Conservation (phyloP, 2,329 filamentous ascomycete species). For the Epichloe glyceriae region DNA sequence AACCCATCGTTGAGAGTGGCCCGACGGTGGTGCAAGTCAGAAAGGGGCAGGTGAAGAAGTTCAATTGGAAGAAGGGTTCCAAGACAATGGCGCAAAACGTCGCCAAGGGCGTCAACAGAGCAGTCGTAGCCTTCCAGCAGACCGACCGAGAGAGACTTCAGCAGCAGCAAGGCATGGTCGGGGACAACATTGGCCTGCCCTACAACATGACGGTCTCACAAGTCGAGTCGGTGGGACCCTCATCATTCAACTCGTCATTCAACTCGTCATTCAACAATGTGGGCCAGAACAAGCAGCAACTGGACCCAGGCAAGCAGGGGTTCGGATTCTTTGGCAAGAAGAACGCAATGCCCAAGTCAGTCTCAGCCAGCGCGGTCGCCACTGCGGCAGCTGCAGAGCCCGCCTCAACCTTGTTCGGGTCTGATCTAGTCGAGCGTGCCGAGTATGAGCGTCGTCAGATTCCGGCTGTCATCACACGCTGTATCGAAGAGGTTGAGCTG, state of each 20-base stretch:
- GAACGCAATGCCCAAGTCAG: slow-evolving; percentile 37
- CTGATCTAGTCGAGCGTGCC: slow-evolving; percentile 72
- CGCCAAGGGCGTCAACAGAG: slow-evolving; percentile 85
- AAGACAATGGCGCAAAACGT: slow-evolving; percentile 91
- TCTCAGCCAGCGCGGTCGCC: slow-evolving; percentile 27
- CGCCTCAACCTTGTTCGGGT: slow-evolving; percentile 63
- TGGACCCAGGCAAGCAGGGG: slow-evolving; percentile 37
- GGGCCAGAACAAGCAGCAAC: slow-evolving; percentile 14
- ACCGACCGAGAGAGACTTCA: slow-evolving; percentile 42
- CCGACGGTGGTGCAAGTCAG: slow-evolving; percentile 94
- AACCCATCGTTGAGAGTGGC: slow-evolving; percentile 53
- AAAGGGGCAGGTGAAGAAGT: slow-evolving; percentile 89
- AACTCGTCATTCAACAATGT: neutral
- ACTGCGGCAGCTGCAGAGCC: slow-evolving; percentile 36
- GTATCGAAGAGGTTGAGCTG: slow-evolving; percentile 91
- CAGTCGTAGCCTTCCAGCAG: slow-evolving; percentile 61
- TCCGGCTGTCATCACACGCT: slow-evolving; percentile 79
- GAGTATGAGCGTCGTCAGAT: slow-evolving; percentile 84
- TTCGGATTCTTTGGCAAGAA: slow-evolving; percentile 61
- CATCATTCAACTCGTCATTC: slow-evolving; percentile 8
- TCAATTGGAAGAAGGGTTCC: slow-evolving; percentile 97
- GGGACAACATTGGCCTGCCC: slow-evolving; percentile 54
- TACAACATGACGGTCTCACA: slow-evolving; percentile 55
- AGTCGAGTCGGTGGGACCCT: slow-evolving; percentile 32
- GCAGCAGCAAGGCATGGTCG: slow-evolving; percentile 40